Percentiles rank a stretch among this genome's conserved stretches.
These are phyloP conservation scores for Mikania micrantha DNA, from an alignment of 129 eudicot genomes.

Conservation along the genomic window DNA sequence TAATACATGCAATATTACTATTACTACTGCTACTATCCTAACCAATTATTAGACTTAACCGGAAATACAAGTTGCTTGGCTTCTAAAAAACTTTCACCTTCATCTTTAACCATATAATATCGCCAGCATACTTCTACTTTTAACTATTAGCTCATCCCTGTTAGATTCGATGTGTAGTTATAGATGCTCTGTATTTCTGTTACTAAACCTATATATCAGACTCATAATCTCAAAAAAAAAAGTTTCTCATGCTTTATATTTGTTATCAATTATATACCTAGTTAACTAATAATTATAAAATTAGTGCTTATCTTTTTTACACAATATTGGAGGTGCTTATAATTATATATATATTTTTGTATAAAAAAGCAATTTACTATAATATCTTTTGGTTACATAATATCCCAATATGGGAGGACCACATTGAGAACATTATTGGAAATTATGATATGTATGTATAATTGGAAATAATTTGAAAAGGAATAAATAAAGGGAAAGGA, in stretches of 20 bases:
- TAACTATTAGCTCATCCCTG: too few relatives aligned
- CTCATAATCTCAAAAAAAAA: too few relatives aligned
- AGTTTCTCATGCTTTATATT: too few relatives aligned
- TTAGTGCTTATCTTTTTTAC: background rate
- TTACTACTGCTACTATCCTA: conserved; percentile 40
- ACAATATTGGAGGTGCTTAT: too few relatives aligned
- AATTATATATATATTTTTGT: too few relatives aligned
- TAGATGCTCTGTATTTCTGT: too few relatives aligned
- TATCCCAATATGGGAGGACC: conserved; percentile 6
- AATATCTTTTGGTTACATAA: background rate
- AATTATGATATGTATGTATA: background rate
- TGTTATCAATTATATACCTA: too few relatives aligned
- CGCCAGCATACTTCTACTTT: conserved; percentile 6
- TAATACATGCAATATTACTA: too few relatives aligned
- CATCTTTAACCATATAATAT: conserved; percentile 39
- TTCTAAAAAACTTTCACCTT: conserved; percentile 14
- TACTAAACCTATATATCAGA: too few relatives aligned
- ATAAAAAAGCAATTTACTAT: background rate
- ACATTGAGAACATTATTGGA: conserved; percentile 19
- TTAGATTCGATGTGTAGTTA: background rate
- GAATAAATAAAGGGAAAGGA: background rate
- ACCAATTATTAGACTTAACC: conserved; percentile 37
- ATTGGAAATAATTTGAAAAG: background rate
- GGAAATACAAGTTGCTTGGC: conserved; percentile 31
- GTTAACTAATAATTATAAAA: background rate